A percentile compares a stretch with the other conserved stretches of the same genome.
Evolutionary conservation across 208 protist genomes (phyloP).

Genomic region (Sergeia podlipaevii): DNA sequence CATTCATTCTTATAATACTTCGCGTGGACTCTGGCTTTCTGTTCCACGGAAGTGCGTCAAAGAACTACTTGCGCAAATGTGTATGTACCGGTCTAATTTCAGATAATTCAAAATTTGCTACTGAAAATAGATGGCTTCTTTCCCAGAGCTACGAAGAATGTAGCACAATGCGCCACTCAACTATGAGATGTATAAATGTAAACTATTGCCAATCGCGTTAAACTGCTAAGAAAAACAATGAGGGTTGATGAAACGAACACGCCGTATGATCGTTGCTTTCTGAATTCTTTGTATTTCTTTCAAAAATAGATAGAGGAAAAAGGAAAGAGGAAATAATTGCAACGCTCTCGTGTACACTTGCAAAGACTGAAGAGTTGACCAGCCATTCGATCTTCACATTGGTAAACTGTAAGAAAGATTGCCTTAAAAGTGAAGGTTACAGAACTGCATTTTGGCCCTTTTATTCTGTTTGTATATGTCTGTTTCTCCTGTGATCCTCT

Average conservation of each 20-base stretch:
- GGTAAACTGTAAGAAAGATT: not conserved
- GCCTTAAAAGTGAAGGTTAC: not conserved
- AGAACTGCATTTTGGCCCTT: not conserved
- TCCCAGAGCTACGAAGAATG: not conserved
- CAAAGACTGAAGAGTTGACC: not conserved
- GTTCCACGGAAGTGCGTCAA: no score
- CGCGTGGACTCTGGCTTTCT: no score
- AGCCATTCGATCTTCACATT: not conserved
- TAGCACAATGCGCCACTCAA: no score
- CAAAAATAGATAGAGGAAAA: not conserved
- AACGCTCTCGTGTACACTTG: not conserved
- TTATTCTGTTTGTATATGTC: not conserved
- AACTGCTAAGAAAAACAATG: not conserved
- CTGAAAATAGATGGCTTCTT: not conserved
- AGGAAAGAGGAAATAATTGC: not conserved
- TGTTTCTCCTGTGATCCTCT: not conserved
- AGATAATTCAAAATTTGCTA: not conserved
- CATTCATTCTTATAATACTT: no score
- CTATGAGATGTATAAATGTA: slow-evolving; percentile 4
- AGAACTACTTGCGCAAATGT: no score
- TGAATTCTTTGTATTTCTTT: no score
- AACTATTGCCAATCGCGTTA: not conserved
- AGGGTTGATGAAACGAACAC: not conserved
- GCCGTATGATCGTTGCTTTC: no score
- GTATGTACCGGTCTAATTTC: no score